Conservation (phyloP, 345 rosid genomes). For the Eucalyptus marginata region DNA sequence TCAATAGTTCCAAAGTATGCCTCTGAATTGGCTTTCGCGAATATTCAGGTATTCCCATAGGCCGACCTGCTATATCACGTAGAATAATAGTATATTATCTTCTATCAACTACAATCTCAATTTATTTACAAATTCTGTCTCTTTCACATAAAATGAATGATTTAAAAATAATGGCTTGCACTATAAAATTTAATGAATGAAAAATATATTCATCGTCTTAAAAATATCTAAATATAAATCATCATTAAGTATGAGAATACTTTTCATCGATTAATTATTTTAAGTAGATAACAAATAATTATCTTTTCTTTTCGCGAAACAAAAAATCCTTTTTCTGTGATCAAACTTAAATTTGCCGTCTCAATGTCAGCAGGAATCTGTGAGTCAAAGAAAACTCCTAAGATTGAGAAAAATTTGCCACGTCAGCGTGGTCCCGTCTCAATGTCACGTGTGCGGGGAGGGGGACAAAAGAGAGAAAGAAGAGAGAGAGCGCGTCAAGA, state of each 20-base stretch:
- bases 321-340: too few species aligned
- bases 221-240: too few species aligned
- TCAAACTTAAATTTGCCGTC: neutral
- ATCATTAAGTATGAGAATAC: too few species aligned
- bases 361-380: neutral
- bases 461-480: too few species aligned
- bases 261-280: rapidly evolving
- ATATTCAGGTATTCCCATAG: neutral
- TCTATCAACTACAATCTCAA: neutral
- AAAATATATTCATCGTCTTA: neutral
- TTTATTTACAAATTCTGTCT: neutral
- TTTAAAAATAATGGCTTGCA: too few species aligned
- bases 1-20: neutral
- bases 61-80: rapidly evolving
- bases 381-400: too few species aligned
- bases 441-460: too few species aligned
- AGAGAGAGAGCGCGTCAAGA: too few species aligned
- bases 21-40: neutral
- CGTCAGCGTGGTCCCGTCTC: too few species aligned
- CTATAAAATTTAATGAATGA: rapidly evolving
- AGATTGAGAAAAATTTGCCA: too few species aligned
- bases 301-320: too few species aligned
- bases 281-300: rapidly evolving
- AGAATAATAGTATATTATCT: neutral
- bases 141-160: rapidly evolving